Conservation (phyloP, 2,329 filamentous ascomycete genomes). For the Chaetomiaceae sp. region DNA sequence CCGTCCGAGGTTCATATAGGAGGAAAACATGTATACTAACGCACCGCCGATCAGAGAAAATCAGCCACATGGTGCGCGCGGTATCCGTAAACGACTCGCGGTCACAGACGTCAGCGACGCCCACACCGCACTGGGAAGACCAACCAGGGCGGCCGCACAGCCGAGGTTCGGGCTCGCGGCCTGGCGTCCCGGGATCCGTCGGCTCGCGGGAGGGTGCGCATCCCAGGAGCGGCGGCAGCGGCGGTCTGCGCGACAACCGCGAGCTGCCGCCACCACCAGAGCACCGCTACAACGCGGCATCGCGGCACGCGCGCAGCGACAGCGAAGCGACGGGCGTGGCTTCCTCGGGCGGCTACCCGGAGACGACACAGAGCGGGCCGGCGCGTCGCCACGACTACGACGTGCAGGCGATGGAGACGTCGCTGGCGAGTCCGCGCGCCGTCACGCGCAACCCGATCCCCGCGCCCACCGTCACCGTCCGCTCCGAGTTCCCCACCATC, state of each 20-base stretch:
- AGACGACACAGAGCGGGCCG: conserved; percentile 63
- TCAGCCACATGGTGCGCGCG: conserved; percentile 86
- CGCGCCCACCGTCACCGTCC: conserved; percentile 82
- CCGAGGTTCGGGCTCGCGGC: conserved; percentile 37
- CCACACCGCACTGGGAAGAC: conserved; percentile 60
- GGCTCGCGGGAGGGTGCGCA: conserved; percentile 32
- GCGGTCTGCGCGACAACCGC: conserved; percentile 35
- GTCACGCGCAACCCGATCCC: conserved; percentile 82
- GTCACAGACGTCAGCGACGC: conserved; percentile 46
- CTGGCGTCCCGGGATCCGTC: conserved; percentile 33
- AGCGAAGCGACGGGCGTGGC: conserved; percentile 54
- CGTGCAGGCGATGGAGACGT: conserved; percentile 90
- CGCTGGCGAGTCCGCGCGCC: conserved; percentile 64
- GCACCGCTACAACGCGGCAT: conserved; percentile 36
- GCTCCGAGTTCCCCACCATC: conserved; percentile 94
- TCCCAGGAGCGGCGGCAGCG: conserved; percentile 24
- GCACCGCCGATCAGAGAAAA: conserved; percentile 77
- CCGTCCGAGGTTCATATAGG: too few species aligned
- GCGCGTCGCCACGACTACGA: conserved; percentile 82
- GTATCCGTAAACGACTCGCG: conserved; percentile 62
- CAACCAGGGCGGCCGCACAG: conserved; percentile 51
- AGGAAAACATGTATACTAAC: too few species aligned
- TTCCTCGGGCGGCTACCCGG: conserved; percentile 74
- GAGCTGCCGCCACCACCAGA: conserved; percentile 39
- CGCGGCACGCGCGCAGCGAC: conserved; percentile 65